A percentile compares a stretch with the other conserved stretches of the same genome.
Evolutionary conservation across 1,284 basidiomycete species (phyloP).

Genomic region (Golubevia sp.): DNA sequence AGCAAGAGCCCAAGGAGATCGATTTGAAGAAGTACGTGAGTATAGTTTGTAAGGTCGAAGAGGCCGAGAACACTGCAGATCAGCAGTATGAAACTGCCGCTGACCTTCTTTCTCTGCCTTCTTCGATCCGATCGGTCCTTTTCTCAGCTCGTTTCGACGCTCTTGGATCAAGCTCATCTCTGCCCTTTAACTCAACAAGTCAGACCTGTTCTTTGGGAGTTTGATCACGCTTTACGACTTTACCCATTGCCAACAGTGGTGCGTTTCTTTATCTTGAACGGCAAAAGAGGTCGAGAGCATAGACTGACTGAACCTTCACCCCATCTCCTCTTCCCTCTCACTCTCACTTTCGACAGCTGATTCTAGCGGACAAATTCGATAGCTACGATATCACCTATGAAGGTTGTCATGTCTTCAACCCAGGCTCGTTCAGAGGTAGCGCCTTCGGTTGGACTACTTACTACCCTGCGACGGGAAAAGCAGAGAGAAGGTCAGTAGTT

Average conservation of each 20-base stretch:
- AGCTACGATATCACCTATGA: conserved; percentile 96
- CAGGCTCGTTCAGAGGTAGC: conserved; percentile 67
- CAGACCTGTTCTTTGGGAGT: conserved; percentile 86
- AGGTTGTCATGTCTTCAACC: conserved; percentile 98
- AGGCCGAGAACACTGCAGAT: no score
- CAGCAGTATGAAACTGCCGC: no score
- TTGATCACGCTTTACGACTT: conserved; percentile 86
- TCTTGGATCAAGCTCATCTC: conserved; percentile 68
- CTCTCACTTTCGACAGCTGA: conserved; percentile 67
- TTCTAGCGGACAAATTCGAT: conserved; percentile 97
- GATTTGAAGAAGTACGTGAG: conserved; percentile 85
- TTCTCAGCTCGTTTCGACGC: conserved; percentile 50
- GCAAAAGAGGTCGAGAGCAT: no score
- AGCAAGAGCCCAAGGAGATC: conserved; percentile 64
- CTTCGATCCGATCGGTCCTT: not conserved
- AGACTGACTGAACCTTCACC: conserved; percentile 6
- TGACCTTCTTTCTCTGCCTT: not conserved
- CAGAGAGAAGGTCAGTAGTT: conserved; percentile 56
- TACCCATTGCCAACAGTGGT: conserved; percentile 94
- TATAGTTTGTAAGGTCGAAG: conserved; percentile 1
- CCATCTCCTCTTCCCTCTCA: not conserved
- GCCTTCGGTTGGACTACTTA: conserved; percentile 60
- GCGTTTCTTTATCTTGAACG: conserved; percentile 47
- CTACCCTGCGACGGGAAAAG: conserved; percentile 53
- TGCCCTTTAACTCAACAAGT: conserved; percentile 77